Conservation (phyloP, 2,329 filamentous ascomycete species). For the Arthrobotrys sphaeroides region DNA sequence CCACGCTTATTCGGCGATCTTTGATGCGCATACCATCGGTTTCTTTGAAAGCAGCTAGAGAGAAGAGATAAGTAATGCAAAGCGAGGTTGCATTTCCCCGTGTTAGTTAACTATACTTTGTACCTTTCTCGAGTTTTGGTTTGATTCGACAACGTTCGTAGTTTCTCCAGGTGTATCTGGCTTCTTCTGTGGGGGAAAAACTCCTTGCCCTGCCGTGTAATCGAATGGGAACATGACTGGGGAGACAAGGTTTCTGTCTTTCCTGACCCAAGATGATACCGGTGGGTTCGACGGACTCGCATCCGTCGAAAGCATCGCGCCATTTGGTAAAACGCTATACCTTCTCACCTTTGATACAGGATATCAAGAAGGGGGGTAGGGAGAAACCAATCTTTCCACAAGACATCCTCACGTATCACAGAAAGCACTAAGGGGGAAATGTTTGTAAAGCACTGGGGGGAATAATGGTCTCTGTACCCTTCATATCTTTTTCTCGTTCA, state of each 20-base stretch:
- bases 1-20: constrained; percentile 88
- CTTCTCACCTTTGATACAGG: constrained; percentile 54
- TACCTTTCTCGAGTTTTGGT: constrained; percentile 37
- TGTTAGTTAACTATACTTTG: constrained; percentile 68
- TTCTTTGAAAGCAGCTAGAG: constrained; percentile 87
- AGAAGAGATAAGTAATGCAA: constrained; percentile 60
- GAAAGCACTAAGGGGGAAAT: constrained; percentile 47
- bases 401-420: constrained; percentile 54
- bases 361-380: constrained; percentile 19
- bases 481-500: constrained; percentile 97
- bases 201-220: constrained; percentile 18
- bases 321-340: constrained; percentile 54
- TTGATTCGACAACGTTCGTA: constrained; percentile 33
- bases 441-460: constrained; percentile 59
- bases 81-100: constrained; percentile 68
- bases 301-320: constrained; percentile 52
- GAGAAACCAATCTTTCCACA: constrained; percentile 42
- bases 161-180: constrained; percentile 19
- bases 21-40: constrained; percentile 91
- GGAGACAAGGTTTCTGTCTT: constrained; percentile 20
- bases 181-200: neutral
- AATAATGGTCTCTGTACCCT: constrained; percentile 78
- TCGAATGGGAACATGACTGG: constrained; percentile 11
- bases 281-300: constrained; percentile 42
- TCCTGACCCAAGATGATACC: constrained; percentile 44